Evolutionary conservation across 2,329 filamentous ascomycete species (phyloP), one percentile per base, ranked within the genome.

Genomic region (Xylaria polymorpha): DNA sequence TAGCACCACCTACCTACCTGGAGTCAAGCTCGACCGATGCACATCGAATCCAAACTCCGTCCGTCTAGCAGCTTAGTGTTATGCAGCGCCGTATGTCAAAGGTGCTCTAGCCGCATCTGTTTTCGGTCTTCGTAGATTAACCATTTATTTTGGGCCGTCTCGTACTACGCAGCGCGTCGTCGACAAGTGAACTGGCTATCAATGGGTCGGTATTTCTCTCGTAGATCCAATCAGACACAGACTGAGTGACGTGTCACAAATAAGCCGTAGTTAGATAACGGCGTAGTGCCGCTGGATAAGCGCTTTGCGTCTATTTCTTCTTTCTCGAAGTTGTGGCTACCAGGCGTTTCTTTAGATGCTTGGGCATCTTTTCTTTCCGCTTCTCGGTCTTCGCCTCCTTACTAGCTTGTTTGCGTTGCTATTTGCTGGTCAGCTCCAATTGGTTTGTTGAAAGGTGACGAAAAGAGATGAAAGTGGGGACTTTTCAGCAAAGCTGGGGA

Each of bases 301-400:
- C n/a, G 46, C 65, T 51, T 55, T 25, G 18, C 18, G 20, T 79
- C 76, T 84, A 87, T 79, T 87, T 91, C 83, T 92, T 91, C 77
- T 87, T 88, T 73, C 88, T 84, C 65, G 88, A 85, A 18, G 86
- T 85, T 71, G 84, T 84, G 65, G 86, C 87, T 32, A 97, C 88
- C 67, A 97, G 81, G 79, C 92, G 93, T 85, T 98, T 98, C 87
- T 99, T 99, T 41, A 97, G 73, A 79, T 97, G 90, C 83, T 99
- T 99, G 0, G 96, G 95, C 82, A 99, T 97, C 85, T 99, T 99
- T 4, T 93, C 92, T 80, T 95, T 93, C 69, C 96, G 86, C 84
- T 97, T 94, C 80, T 98, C 94, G 43, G 94, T 90, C 84, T 97
- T 98, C 77, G 94, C 95, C 77, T 98, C 95, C 83, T 98, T 99